Conservation (phyloP, 2,329 filamentous ascomycete species). For the Hymenoscyphus occultus region DNA sequence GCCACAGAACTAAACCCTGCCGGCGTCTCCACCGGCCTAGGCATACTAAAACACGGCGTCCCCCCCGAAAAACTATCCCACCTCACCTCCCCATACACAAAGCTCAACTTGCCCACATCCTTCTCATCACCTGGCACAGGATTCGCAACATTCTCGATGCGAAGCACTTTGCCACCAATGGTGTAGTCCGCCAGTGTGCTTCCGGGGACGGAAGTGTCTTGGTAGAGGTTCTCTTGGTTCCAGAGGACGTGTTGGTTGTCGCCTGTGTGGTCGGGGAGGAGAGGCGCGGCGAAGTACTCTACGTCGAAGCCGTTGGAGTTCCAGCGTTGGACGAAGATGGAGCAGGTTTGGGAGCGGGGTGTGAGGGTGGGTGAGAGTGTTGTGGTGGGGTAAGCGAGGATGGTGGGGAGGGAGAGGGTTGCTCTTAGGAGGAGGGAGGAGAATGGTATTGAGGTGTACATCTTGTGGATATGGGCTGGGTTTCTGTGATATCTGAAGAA, state of each 20-base stretch:
- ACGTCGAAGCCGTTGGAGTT: constrained; percentile 18
- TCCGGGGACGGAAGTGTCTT: background rate
- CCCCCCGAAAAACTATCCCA: constrained; percentile 18
- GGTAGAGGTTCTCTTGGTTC: constrained; percentile 11
- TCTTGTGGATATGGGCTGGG: background rate
- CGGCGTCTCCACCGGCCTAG: constrained; percentile 10
- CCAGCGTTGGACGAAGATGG: constrained; percentile 21
- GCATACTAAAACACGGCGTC: constrained; percentile 6
- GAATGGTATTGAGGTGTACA: constrained; percentile 4
- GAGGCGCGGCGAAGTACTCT: constrained; percentile 11
- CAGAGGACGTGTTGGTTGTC: constrained; percentile 11
- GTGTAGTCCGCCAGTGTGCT: background rate
- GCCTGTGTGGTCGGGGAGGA: constrained; percentile 1
- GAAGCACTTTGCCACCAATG: background rate
- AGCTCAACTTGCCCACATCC: constrained; percentile 20
- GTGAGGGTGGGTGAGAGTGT: background rate
- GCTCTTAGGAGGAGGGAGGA: constrained; percentile 1
- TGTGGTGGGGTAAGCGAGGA: constrained; percentile 8
- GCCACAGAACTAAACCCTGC: background rate
- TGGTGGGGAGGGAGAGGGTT: constrained; percentile 7
- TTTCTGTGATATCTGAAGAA: too few relatives aligned
- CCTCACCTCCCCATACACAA: constrained; percentile 13
- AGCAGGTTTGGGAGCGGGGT: constrained; percentile 14
- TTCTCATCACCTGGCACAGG: constrained; percentile 10
- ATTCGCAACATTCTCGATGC: constrained; percentile 18